phyloP scores from a whole-genome alignment of 208 protist genomes.

The Trypanosoma caninum region DNA sequence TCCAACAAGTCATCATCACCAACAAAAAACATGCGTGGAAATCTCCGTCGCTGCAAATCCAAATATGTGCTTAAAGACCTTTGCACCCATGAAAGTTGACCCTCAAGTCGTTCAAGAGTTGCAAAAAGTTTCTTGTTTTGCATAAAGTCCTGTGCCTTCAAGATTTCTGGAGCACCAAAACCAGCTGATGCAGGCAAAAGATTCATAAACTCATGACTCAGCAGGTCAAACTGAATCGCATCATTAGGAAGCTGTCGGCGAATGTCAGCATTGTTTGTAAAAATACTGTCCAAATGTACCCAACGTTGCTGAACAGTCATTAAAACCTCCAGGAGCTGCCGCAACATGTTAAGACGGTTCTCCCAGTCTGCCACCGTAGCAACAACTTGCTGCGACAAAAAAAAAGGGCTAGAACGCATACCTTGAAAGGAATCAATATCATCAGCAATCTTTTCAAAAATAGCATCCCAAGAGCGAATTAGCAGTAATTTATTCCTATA shows the following conservation, averaged over 20 bases:
- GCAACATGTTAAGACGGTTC: conserved; percentile 90
- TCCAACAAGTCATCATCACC: conserved; percentile 99
- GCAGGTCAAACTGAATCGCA: conserved; percentile 90
- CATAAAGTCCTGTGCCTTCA: conserved; percentile 86
- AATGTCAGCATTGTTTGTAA: conserved; percentile 94
- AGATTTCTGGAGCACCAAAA: conserved; percentile 30
- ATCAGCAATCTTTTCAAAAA: conserved; percentile 93
- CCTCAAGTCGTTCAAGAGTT: conserved; percentile 90
- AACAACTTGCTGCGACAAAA: conserved; percentile 63
- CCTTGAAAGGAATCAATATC: conserved; percentile 92
- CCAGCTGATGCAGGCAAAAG: conserved; percentile 89
- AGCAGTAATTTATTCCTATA: conserved; percentile 95
- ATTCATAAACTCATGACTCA: conserved; percentile 93
- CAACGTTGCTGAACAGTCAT: conserved; percentile 97
- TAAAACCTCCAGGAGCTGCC: conserved; percentile 90
- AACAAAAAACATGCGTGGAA: conserved; percentile 99
- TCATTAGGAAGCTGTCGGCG: conserved; percentile 94
- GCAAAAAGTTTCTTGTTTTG: conserved; percentile 89
- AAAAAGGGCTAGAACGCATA: conserved; percentile 97
- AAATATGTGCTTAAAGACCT: conserved; percentile 97
- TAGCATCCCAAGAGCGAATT: conserved; percentile 96
- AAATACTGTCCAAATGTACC: conserved; percentile 98
- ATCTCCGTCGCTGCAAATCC: conserved; percentile 95
- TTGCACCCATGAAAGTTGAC: conserved; percentile 94
- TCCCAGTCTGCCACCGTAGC: conserved; percentile 87